Evolutionary conservation across 2,329 filamentous ascomycete genomes (phyloP).

Genomic region (Chaetomium sp.): DNA sequence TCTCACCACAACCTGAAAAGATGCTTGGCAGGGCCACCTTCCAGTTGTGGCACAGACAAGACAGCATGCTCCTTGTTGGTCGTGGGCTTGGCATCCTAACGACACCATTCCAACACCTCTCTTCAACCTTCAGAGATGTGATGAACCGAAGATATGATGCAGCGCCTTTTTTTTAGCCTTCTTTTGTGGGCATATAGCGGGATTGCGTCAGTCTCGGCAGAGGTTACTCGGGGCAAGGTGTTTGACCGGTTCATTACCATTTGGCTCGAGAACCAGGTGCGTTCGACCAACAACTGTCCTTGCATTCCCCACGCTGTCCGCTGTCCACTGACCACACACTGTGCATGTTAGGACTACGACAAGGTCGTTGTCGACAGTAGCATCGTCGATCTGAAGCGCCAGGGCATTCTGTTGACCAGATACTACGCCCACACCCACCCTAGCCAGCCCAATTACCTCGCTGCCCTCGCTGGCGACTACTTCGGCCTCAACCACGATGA

Average conservation of each 20-base stretch:
- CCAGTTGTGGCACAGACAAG: background rate
- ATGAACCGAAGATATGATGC: slow-evolving; percentile 25
- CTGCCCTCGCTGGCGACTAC: slow-evolving; percentile 50
- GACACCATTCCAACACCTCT: background rate
- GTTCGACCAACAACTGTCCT: slow-evolving; percentile 22
- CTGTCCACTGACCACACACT: background rate
- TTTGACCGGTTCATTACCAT: slow-evolving; percentile 50
- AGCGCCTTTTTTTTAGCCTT: slow-evolving; percentile 13
- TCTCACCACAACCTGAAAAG: background rate
- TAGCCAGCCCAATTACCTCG: slow-evolving; percentile 52
- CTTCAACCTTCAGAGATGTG: background rate
- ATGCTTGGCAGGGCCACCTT: background rate
- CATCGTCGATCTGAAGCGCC: slow-evolving; percentile 45
- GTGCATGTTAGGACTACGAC: slow-evolving; percentile 45
- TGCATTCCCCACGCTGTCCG: background rate
- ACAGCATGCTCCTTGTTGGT: background rate
- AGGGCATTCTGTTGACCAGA: slow-evolving; percentile 48
- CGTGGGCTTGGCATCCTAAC: slow-evolving; percentile 15
- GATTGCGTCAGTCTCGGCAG: slow-evolving; percentile 14
- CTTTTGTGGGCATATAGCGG: slow-evolving; percentile 19
- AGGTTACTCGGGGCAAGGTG: slow-evolving; percentile 41
- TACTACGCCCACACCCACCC: slow-evolving; percentile 52
- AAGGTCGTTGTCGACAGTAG: slow-evolving; percentile 45
- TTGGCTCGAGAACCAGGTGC: slow-evolving; percentile 49
- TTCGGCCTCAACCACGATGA: slow-evolving; percentile 53